phyloP scores from a whole-genome alignment of 176 grass and related monocot species.

The Dactylis glomerata region DNA sequence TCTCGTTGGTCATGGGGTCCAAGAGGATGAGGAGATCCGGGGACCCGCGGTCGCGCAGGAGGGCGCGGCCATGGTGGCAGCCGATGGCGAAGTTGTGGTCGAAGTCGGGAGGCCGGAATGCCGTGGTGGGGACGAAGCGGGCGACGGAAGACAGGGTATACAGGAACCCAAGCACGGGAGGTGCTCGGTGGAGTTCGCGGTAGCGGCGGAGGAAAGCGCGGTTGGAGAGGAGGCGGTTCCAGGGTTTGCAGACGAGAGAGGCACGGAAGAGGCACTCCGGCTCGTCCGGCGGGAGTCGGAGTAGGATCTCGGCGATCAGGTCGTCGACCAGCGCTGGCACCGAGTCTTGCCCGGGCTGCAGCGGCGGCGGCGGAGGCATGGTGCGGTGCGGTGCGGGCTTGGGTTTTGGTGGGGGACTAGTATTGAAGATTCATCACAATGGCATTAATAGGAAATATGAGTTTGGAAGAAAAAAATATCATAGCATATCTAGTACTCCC shows the following conservation, averaged over 20 bases:
- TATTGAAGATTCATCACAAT: too few species aligned
- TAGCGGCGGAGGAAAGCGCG: background rate
- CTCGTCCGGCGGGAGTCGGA: background rate
- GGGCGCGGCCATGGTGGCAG: background rate
- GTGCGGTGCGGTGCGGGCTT: background rate
- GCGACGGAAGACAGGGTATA: background rate
- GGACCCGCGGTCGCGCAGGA: background rate
- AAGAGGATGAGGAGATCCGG: background rate
- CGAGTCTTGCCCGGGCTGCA: background rate
- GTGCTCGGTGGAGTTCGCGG: background rate
- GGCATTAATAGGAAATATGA: too few species aligned
- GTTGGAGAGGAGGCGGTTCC: background rate
- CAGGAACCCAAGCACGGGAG: background rate
- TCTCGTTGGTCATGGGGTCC: background rate
- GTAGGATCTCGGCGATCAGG: background rate
- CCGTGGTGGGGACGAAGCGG: background rate
- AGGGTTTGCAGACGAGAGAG: background rate
- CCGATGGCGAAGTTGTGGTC: background rate
- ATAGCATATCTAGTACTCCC: too few species aligned
- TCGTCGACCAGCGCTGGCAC: background rate
- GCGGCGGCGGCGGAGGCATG: background rate
- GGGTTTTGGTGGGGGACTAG: background rate
- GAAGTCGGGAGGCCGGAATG: background rate
- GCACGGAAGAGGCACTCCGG: background rate
- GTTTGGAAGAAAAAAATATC: too few species aligned